Evolutionary conservation across 2,329 filamentous ascomycete species (phyloP).

Genomic region (Diaporthe longicolla): DNA sequence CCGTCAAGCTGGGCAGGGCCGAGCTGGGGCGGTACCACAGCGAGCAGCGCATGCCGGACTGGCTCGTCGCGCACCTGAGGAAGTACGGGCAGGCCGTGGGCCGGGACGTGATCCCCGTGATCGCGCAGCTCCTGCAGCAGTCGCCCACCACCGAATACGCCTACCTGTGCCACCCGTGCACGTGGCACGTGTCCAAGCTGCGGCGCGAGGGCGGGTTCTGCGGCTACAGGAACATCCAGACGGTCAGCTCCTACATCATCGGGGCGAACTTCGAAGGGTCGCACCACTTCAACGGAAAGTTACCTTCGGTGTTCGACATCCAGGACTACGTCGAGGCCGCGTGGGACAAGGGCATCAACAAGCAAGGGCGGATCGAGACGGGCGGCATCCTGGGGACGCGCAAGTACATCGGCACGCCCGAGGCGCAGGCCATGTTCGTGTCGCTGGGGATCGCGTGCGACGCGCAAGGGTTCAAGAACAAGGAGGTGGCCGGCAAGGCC

Average conservation of each 20-base stretch:
- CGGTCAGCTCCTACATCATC: conserved; percentile 85
- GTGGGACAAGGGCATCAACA: conserved; percentile 89
- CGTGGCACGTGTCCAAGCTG: conserved; percentile 86
- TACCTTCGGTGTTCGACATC: conserved; percentile 85
- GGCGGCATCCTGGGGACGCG: conserved; percentile 89
- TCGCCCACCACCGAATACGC: conserved; percentile 76
- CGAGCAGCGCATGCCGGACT: conserved; percentile 81
- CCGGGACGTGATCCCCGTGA: conserved; percentile 73
- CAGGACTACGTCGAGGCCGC: conserved; percentile 90
- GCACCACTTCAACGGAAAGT: conserved; percentile 69
- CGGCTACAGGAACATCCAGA: conserved; percentile 95
- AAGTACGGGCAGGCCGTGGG: conserved; percentile 69
- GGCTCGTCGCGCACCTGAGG: conserved; percentile 74
- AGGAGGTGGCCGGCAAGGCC: conserved; percentile 59
- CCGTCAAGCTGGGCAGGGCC: conserved; percentile 58
- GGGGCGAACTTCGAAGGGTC: conserved; percentile 69
- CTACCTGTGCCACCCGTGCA: conserved; percentile 83
- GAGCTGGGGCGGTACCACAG: conserved; percentile 81
- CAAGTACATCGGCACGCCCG: conserved; percentile 95
- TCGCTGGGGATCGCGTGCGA: conserved; percentile 78
- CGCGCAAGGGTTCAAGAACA: conserved; percentile 70
- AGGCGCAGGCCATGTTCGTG: conserved; percentile 86
- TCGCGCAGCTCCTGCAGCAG: conserved; percentile 74
- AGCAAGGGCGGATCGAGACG: conserved; percentile 81
- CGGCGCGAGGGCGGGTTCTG: conserved; percentile 91